Evolutionary conservation across 352 stramenopile species (phyloP).

Genomic region (Pythium oligandrum): DNA sequence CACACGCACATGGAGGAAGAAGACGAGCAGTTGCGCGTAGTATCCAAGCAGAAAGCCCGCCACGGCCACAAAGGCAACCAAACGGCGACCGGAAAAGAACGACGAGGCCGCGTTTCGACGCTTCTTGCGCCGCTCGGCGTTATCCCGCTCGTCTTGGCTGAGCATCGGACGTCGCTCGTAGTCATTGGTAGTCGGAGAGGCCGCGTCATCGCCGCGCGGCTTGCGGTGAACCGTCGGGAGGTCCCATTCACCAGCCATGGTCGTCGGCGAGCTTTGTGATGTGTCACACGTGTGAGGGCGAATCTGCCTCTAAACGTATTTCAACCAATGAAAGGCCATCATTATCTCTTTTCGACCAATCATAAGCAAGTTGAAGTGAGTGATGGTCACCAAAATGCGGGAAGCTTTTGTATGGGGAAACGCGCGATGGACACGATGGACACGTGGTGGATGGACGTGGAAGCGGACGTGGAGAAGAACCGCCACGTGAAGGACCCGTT

Average conservation of each 20-base stretch:
- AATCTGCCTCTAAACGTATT: too few species aligned
- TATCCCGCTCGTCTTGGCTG: too few species aligned
- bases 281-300: too few species aligned
- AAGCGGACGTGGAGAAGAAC: constrained; percentile 36
- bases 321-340: too few species aligned
- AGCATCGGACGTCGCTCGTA: too few species aligned
- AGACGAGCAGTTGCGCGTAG: constrained; percentile 63
- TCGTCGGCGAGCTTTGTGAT: not conserved
- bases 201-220: not conserved
- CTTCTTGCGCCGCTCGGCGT: too few species aligned
- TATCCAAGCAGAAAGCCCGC: constrained; percentile 49
- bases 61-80: constrained; percentile 12
- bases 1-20: constrained; percentile 58
- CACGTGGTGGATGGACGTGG: constrained; percentile 12
- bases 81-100: not conserved
- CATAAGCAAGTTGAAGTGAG: not conserved
- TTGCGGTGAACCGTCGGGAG: constrained; percentile 1
- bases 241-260: not conserved
- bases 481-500: constrained; percentile 33
- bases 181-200: not conserved
- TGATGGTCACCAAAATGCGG: not conserved
- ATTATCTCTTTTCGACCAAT: too few species aligned
- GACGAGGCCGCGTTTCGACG: too few species aligned
- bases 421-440: constrained; percentile 12
- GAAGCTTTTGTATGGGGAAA: not conserved